Conservation (phyloP, 2,329 filamentous ascomycete species). For the Phyllosticta citribraziliensis region DNA sequence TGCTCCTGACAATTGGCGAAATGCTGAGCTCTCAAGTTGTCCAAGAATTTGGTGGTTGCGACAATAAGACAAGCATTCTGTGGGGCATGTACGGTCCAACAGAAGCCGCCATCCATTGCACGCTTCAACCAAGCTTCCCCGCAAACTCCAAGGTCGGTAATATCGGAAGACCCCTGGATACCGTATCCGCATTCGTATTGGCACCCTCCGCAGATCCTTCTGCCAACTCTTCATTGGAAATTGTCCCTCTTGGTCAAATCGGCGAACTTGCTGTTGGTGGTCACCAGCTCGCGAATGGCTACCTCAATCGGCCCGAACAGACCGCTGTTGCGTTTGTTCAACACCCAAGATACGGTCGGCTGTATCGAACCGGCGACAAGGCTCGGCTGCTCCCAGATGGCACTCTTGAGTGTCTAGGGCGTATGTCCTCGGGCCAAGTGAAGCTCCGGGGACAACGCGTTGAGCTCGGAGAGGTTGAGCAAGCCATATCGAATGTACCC, state of each 20-base stretch:
- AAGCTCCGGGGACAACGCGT: slow-evolving; percentile 79
- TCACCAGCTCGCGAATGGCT: slow-evolving; percentile 66
- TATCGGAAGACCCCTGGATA: slow-evolving; percentile 70
- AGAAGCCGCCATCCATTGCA: slow-evolving; percentile 86
- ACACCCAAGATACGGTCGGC: slow-evolving; percentile 51
- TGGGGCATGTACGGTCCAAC: slow-evolving; percentile 95
- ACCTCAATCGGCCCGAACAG: slow-evolving; percentile 71
- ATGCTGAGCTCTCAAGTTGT: slow-evolving; percentile 77
- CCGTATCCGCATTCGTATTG: slow-evolving; percentile 68
- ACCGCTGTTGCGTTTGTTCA: slow-evolving; percentile 62
- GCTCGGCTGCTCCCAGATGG: slow-evolving; percentile 59
- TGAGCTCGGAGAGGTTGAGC: slow-evolving; percentile 56
- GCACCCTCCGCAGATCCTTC: slow-evolving; percentile 28
- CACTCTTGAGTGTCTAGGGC: slow-evolving; percentile 71
- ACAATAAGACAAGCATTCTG: slow-evolving; percentile 50
- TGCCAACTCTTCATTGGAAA: slow-evolving; percentile 27
- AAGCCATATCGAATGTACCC: slow-evolving; percentile 21
- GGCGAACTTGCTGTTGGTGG: slow-evolving; percentile 80
- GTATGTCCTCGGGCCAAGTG: slow-evolving; percentile 70
- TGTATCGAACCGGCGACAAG: slow-evolving; percentile 82
- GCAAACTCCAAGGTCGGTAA: slow-evolving; percentile 50
- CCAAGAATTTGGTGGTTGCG: slow-evolving; percentile 62
- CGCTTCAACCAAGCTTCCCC: slow-evolving; percentile 55
- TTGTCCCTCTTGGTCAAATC: slow-evolving; percentile 56
- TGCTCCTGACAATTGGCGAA: slow-evolving; percentile 82